Conservation (phyloP, 1,284 basidiomycete species). For the Marasmius oreades region DNA sequence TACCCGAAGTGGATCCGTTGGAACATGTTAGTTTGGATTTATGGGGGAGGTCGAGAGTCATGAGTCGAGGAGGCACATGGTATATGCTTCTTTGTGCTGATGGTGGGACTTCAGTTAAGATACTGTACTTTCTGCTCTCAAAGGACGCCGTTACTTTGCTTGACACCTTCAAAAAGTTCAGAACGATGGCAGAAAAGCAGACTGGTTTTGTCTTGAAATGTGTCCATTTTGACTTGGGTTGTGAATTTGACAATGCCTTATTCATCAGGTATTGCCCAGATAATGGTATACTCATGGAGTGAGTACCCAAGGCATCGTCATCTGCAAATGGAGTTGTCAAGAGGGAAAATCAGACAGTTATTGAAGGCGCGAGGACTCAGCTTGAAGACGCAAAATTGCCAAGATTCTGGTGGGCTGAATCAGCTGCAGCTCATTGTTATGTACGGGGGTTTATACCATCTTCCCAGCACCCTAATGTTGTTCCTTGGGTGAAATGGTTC, state of each 20-base stretch:
- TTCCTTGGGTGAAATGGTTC: too few relatives aligned
- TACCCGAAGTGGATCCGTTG: not conserved
- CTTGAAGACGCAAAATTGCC: not conserved
- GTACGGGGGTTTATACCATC: conserved; percentile 5
- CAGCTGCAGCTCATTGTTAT: conserved; percentile 11
- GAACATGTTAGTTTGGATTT: not conserved
- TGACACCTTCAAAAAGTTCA: not conserved
- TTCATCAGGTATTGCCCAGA: conserved; percentile 8
- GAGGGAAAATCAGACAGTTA: conserved; percentile 7
- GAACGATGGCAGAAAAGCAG: not conserved
- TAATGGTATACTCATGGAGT: conserved; percentile 12
- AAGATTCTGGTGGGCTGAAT: conserved; percentile 12
- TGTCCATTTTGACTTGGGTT: not conserved
- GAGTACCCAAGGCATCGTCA: conserved; percentile 15
- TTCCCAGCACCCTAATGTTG: not conserved
- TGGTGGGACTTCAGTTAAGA: not conserved
- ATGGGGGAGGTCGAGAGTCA: not conserved
- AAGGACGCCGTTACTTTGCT: not conserved
- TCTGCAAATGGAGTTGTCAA: conserved; percentile 11
- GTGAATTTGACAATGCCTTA: conserved; percentile 7
- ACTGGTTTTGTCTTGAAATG: not conserved
- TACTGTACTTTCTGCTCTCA: not conserved
- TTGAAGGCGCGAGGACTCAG: conserved; percentile 5
- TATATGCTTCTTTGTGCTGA: not conserved
- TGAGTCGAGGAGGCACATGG: not conserved